Evolutionary conservation across 371 early-diverging fungal species (phyloP).

Genomic region (Capillidium heterosporum): DNA sequence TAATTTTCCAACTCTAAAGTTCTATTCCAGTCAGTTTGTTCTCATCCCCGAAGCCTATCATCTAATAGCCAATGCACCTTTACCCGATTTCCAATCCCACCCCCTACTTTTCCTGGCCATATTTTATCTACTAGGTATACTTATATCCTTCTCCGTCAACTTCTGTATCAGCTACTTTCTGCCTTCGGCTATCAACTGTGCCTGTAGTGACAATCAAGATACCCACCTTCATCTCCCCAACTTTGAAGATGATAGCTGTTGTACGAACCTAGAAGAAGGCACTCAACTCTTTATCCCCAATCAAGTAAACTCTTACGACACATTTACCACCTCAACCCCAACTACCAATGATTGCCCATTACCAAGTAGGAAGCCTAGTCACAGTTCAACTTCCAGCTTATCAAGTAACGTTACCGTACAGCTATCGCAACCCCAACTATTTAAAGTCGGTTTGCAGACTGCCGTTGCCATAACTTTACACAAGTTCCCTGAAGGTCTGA

Average conservation of each 20-base stretch:
- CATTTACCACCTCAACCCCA: background rate
- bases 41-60: conserved; percentile 6
- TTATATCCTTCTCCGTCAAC: conserved; percentile 2
- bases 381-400: background rate
- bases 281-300: background rate
- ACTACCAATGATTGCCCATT: background rate
- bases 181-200: background rate
- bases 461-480: conserved; percentile 59
- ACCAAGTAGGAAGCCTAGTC: background rate
- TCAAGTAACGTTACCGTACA: background rate
- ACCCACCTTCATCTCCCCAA: background rate
- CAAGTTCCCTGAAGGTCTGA: conserved; percentile 67
- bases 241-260: background rate
- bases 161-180: background rate
- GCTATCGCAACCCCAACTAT: background rate
- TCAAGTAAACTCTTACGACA: background rate
- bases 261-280: background rate
- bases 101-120: background rate
- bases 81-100: background rate
- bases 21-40: conserved; percentile 6
- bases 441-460: conserved; percentile 46
- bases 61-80: background rate
- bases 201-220: background rate
- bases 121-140: conserved; percentile 8
- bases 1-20: conserved; percentile 1